phyloP scores from a whole-genome alignment of 1,139 yeast species.

The Yamadazyma pseudoaaseri region DNA sequence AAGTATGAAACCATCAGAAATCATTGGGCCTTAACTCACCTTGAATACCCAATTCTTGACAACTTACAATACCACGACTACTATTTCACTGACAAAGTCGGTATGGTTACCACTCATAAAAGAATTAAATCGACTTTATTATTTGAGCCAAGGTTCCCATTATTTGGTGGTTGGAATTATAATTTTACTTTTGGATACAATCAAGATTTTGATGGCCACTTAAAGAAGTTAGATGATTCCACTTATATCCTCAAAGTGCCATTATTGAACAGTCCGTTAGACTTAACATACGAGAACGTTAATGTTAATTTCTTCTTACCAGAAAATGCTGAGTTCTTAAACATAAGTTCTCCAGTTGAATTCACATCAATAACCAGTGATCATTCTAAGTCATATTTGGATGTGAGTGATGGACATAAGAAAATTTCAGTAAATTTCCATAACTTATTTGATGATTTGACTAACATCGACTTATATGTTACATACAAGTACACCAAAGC shows the following conservation, averaged over 20 bases:
- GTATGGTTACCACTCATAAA: conserved; percentile 86
- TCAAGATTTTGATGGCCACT: conserved; percentile 51
- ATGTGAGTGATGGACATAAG: conserved; percentile 75
- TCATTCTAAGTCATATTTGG: conserved; percentile 67
- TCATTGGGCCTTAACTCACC: conserved; percentile 50
- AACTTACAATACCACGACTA: conserved; percentile 49
- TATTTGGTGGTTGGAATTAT: conserved; percentile 95
- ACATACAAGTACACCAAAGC: conserved; percentile 59
- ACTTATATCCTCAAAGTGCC: conserved; percentile 69
- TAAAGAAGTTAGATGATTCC: conserved; percentile 48
- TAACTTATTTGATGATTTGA: conserved; percentile 71
- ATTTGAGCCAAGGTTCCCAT: conserved; percentile 84
- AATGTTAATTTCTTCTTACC: conserved; percentile 72
- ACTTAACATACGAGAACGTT: conserved; percentile 64
- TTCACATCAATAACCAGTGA: conserved; percentile 34
- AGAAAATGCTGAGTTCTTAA: conserved; percentile 73
- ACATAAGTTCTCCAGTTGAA: conserved; percentile 58
- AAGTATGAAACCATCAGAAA: conserved; percentile 41
- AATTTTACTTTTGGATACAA: conserved; percentile 96
- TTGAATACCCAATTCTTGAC: conserved; percentile 54
- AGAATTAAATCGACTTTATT: conserved; percentile 49
- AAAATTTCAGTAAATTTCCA: conserved; percentile 62
- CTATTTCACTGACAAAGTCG: conserved; percentile 86
- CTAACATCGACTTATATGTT: conserved; percentile 55
- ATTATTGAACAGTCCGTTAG: conserved; percentile 68